Base-by-base conservation (phyloP, 2,329 filamentous ascomycete genomes). In the Penicillium sp. region DNA sequence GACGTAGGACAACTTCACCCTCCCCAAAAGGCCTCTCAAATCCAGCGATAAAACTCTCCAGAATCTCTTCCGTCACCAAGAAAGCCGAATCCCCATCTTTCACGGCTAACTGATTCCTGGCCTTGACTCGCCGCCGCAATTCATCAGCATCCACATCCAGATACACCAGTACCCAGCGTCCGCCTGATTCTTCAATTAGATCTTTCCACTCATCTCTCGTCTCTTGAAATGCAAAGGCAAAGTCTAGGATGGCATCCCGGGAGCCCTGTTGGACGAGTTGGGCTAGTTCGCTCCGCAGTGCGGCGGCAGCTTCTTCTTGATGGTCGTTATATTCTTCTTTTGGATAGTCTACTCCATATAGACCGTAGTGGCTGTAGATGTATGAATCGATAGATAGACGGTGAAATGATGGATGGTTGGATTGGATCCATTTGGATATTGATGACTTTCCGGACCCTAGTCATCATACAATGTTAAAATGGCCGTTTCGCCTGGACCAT, bases 61-160 rank as follows among this genome's bases (percentile, higher is more conserved):
- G 42, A 26, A 57, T 53, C 40, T 64, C 57, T 33, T 52, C 52
- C 4, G 62, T 66, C 14, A 65, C 54, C 25, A 58, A 52, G 35
- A 57, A 62, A 5, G 62, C 59, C n/a, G 62, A 64, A 16, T 66
- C 59, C 30, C 59, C 57, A 30, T 64, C 59, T 25, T 62, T 62
- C 6, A 58, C 19, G 4, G n/a, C 43, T 19, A 64, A 45, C 10
- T 49, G 33, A 28, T 66, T 62, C 26, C 62, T 60, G 6, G 48
- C 62, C 22, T n/a, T 55, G 28, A 66, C 59, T 16, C 59, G 57
- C 30, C 62, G 56, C 11, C 62, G 59, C 42, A 66, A 38, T 35
- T 66, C 59, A 48, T 62, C 62, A 40, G 28, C 43, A 38, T 55
- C 57, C 6, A 64, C 55, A 35, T 66, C 57, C 16, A 64, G 30